These are phyloP conservation scores for Fomitopsis schrenkii DNA, from an alignment of 1,284 basidiomycete species.

Conservation along the genomic window DNA sequence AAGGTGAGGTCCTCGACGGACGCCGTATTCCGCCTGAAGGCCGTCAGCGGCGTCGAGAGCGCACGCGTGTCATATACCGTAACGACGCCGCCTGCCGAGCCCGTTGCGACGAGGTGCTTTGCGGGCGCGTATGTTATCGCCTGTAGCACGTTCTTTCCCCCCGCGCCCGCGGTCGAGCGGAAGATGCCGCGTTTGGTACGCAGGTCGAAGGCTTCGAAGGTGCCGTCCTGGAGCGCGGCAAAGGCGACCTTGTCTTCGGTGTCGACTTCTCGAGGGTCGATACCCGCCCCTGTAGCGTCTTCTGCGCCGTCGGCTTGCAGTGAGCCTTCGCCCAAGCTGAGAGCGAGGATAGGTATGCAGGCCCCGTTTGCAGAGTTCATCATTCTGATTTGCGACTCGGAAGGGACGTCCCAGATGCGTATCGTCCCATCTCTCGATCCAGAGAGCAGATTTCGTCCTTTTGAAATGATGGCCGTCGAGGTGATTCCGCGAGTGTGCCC, in stretches of 20 bases:
- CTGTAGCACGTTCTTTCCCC: constrained; percentile 36
- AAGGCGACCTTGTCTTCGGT: constrained; percentile 46
- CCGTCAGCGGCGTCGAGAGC: constrained; percentile 34
- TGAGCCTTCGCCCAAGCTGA: constrained; percentile 35
- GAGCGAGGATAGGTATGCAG: constrained; percentile 40
- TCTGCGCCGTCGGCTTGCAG: not conserved
- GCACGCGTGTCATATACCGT: constrained; percentile 51
- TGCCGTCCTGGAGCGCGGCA: constrained; percentile 54
- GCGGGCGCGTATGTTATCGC: constrained; percentile 46
- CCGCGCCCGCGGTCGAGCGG: constrained; percentile 25
- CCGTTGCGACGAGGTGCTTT: constrained; percentile 52
- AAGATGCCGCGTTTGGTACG: constrained; percentile 43
- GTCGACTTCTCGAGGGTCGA: constrained; percentile 44
- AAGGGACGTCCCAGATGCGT: constrained; percentile 72
- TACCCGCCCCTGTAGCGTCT: constrained; percentile 3
- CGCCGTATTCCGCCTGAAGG: constrained; percentile 52
- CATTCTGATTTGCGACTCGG: constrained; percentile 43
- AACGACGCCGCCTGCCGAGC: constrained; percentile 58
- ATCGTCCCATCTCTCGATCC: constrained; percentile 64
- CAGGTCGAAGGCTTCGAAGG: constrained; percentile 56
- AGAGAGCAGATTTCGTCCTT: constrained; percentile 63
- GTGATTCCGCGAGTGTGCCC: constrained; percentile 68
- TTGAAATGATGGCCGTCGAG: constrained; percentile 55
- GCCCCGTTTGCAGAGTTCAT: constrained; percentile 30
- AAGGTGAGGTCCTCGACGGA: constrained; percentile 54